Evolutionary conservation across 2,329 filamentous ascomycete genomes (phyloP).

Genomic region (Juglanconis oblonga): DNA sequence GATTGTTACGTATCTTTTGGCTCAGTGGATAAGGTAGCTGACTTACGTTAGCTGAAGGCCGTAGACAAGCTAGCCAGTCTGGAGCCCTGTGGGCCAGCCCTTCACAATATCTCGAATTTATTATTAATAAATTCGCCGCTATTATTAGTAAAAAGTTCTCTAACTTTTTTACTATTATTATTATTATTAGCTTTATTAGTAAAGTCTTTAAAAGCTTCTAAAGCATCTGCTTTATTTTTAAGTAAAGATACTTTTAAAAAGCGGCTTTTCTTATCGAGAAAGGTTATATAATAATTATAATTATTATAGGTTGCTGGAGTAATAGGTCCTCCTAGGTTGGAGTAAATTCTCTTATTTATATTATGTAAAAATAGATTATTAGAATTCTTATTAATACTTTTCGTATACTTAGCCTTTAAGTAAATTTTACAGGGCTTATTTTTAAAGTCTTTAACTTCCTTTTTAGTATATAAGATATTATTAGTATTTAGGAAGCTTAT

Average conservation of each 20-base stretch:
- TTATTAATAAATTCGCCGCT: conserved; percentile 8
- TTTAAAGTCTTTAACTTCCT: background rate
- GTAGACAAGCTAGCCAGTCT: no score
- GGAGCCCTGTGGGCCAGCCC: no score
- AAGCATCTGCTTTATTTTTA: background rate
- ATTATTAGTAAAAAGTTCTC: conserved; percentile 1
- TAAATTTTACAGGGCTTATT: background rate
- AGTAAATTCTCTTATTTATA: conserved; percentile 1
- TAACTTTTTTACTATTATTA: conserved; percentile 3
- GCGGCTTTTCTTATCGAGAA: background rate
- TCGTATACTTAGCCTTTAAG: background rate
- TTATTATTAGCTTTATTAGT: conserved; percentile 2
- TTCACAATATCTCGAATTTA: background rate
- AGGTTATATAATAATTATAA: conserved; percentile 7
- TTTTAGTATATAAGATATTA: background rate
- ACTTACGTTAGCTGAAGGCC: no score
- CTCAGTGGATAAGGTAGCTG: no score
- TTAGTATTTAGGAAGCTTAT: background rate
- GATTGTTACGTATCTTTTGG: no score
- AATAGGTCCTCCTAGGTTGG: background rate
- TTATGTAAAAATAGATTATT: background rate
- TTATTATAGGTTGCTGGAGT: background rate
- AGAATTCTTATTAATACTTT: background rate
- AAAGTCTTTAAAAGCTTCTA: background rate
- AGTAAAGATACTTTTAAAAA: background rate